Evolutionary conservation across 345 rosid species (phyloP).

Genomic region (Rhizophora apiculata): DNA sequence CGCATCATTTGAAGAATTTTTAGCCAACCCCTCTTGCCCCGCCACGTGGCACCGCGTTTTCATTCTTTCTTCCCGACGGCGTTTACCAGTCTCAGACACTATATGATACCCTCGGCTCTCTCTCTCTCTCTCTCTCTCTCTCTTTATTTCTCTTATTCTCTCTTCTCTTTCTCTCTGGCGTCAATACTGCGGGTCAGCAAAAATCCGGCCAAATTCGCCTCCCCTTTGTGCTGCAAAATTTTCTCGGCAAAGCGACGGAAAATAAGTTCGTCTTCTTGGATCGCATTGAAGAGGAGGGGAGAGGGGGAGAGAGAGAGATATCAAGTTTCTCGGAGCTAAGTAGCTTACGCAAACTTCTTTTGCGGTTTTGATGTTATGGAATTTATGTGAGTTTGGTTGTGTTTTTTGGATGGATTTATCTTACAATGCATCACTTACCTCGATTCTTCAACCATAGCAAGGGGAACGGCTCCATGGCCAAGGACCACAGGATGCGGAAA

Average conservation of each 20-base stretch:
- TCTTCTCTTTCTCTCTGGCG: background rate
- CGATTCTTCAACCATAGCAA: constrained; percentile 46
- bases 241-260: constrained; percentile 25
- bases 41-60: constrained; percentile 69
- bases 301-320: too few relatives aligned
- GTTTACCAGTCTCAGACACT: constrained; percentile 40
- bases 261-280: background rate
- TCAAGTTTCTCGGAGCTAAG: too few relatives aligned
- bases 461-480: constrained; percentile 26
- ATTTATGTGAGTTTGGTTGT: background rate
- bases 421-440: constrained; percentile 52
- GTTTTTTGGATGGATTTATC: constrained; percentile 46
- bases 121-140: background rate
- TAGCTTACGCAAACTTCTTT: too few relatives aligned
- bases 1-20: background rate
- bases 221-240: constrained; percentile 5
- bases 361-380: too few relatives aligned
- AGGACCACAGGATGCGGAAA: constrained; percentile 29
- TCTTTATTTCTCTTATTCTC: background rate
- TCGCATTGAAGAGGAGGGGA: too few relatives aligned
- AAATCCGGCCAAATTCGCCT: background rate
- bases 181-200: constrained; percentile 13
- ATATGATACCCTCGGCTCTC: background rate
- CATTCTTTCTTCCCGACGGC: constrained; percentile 34
- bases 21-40: background rate